Evolutionary conservation across 1,284 basidiomycete species (phyloP).

Genomic region (Cystobasidium pallidum): DNA sequence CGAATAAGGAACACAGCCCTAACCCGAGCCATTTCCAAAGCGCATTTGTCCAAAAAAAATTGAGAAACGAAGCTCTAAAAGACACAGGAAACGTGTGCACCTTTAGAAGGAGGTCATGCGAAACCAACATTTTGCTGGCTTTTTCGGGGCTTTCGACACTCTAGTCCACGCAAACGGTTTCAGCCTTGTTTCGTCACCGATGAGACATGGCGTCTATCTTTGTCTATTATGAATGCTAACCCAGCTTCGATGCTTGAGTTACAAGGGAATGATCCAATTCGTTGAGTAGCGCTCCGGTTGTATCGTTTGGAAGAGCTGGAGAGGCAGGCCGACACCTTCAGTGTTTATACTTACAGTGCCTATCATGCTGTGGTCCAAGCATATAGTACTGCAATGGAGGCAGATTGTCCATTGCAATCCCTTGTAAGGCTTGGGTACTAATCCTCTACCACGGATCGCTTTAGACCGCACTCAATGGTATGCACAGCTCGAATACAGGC

Average conservation of each 20-base stretch:
- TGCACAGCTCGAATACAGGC: constrained; percentile 1
- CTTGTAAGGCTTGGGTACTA: background rate
- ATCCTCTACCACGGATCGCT: constrained; percentile 7
- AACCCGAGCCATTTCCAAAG: background rate
- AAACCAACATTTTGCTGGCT: background rate
- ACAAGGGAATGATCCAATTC: background rate
- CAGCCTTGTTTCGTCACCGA: background rate
- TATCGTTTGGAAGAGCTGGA: background rate
- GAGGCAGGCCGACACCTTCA: background rate
- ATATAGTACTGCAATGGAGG: constrained; percentile 5
- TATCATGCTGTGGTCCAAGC: constrained; percentile 4
- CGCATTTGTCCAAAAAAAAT: background rate
- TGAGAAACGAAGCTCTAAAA: background rate
- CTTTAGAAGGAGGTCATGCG: background rate
- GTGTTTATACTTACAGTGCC: background rate
- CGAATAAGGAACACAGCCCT: background rate
- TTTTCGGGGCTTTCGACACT: background rate
- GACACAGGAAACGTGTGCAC: background rate
- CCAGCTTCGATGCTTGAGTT: background rate
- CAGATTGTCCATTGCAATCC: background rate
- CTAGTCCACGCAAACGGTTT: background rate
- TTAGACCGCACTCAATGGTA: constrained; percentile 8
- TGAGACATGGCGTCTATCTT: background rate
- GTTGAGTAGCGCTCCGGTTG: background rate
- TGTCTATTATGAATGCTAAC: background rate